Conservation (phyloP, 2,329 filamentous ascomycete species). For the Colletotrichum sublineola region DNA sequence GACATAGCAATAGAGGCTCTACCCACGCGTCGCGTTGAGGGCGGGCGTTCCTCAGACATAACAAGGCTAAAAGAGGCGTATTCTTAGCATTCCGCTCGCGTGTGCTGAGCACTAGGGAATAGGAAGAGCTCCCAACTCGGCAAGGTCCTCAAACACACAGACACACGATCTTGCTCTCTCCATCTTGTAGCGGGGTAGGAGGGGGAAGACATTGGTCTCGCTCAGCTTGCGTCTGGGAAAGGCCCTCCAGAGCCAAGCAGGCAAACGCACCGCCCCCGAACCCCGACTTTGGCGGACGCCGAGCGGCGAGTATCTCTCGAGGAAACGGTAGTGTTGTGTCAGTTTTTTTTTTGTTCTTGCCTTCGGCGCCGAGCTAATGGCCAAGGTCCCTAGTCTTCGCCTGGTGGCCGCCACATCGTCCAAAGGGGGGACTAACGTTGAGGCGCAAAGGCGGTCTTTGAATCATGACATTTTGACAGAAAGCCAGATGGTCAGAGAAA, state of each 20-base stretch:
- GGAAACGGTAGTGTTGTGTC: conserved; percentile 24
- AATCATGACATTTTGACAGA: conserved; percentile 17
- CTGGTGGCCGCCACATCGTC: conserved; percentile 11
- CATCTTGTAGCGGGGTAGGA: neutral
- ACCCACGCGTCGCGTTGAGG: conserved; percentile 28
- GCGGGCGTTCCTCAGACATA: conserved; percentile 8
- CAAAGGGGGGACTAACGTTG: conserved; percentile 23
- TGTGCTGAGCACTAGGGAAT: conserved; percentile 4
- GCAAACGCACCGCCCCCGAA: neutral
- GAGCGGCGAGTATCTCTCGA: neutral
- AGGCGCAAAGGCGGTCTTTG: conserved; percentile 8
- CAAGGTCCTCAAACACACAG: neutral
- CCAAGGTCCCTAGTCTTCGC: conserved; percentile 11
- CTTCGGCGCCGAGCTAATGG: conserved; percentile 20
- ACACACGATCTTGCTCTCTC: neutral
- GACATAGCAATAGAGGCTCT: conserved; percentile 3
- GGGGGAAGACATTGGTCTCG: conserved; percentile 17
- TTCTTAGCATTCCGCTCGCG: conserved; percentile 19
- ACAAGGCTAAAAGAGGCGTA: neutral
- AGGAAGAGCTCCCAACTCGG: conserved; percentile 1
- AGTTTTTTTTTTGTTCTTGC: neutral
- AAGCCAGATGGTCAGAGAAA: neutral
- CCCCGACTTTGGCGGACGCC: neutral
- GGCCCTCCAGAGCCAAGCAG: neutral
- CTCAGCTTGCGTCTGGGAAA: conserved; percentile 3